Evolutionary conservation across 169 alveolate genomes (phyloP), one percentile per base, ranked within the genome.

Genomic region (Eimeria maxima): DNA sequence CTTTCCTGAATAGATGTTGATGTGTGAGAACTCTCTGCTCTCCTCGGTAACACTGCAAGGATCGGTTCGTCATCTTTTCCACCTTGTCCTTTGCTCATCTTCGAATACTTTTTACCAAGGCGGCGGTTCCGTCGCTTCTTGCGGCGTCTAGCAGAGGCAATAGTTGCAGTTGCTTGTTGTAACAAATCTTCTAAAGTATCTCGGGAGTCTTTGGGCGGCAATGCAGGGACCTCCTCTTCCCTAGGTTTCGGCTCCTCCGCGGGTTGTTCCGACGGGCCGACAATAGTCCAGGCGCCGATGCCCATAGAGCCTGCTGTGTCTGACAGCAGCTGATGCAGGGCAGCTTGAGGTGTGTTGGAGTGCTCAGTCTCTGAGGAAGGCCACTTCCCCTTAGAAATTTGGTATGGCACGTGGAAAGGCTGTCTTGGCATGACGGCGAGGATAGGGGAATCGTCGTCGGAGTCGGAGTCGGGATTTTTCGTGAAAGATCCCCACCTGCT

Each of bases 311-410:
- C 65, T 20, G 88, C 88, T 20, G 57, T 45, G 3, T 47, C 65
- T 7, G 65, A 42, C 4, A 78, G 38, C 67, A 78, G 88, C 88
- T 78, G 88, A 63, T 78, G 88, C 88, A 78, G 22, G 45, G 88
- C 53, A 10, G 42, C 63, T 50, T 78, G 88, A 42, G 83, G 83
- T 4, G 47, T 74, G 50, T 18, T 20, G 7, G 84, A 7, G 38
- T 6, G 4, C 57, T 33, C 84, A 33, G 60, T 8, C 0, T 33
- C 38, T 3, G 45, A 71, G 20, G 47, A 38, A 27, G 42, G 42
- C 6, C 33, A n/a, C 20, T 71, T 14, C 53, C 8, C 16, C 0
- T 10, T 14, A 29, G 44, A 4, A 27, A 18, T 71, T 42, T 10
- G 38, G 50, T 24, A 6, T 69, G 38, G 80, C 20, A 10, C n/a